Conservation (phyloP, 306 rosid genomes). For the Trifolium pratense region DNA sequence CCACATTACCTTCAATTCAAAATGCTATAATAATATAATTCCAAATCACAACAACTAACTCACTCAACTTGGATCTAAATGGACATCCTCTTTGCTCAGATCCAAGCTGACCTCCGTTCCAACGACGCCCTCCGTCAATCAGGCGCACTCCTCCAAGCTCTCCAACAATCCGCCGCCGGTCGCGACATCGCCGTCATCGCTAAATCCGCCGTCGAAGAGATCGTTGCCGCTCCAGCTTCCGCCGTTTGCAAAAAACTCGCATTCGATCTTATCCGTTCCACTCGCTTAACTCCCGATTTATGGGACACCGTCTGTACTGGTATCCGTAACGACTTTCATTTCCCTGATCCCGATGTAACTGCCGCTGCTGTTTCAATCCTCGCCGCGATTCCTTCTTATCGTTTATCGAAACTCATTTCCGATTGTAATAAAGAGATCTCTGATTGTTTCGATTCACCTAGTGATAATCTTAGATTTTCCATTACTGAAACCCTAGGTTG, state of each 20-base stretch:
- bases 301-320: slow-evolving; percentile 95
- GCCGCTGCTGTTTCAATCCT: slow-evolving; percentile 95
- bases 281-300: slow-evolving; percentile 91
- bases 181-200: slow-evolving; percentile 89
- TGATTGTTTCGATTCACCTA: slow-evolving; percentile 74
- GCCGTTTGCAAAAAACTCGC: slow-evolving; percentile 95
- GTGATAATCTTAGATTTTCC: slow-evolving; percentile 83
- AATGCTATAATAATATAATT: too few relatives aligned
- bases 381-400: slow-evolving; percentile 92
- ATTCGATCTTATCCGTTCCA: slow-evolving; percentile 92
- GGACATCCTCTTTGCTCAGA: slow-evolving; percentile 99
- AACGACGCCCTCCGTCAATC: slow-evolving; percentile 97
- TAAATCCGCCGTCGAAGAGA: slow-evolving; percentile 92
- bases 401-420: slow-evolving; percentile 71
- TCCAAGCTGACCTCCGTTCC: slow-evolving; percentile 98
- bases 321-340: slow-evolving; percentile 81
- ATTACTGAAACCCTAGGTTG: slow-evolving; percentile 93
- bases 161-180: slow-evolving; percentile 99
- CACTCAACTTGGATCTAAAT: slow-evolving; percentile 32
- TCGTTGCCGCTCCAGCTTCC: slow-evolving; percentile 95
- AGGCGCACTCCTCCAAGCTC: slow-evolving; percentile 93
- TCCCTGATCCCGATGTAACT: slow-evolving; percentile 95
- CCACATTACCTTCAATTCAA: too few relatives aligned
- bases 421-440: slow-evolving; percentile 84
- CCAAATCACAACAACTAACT: neutral